Base-by-base conservation (phyloP, 75 land plant genomes). In the Sequoia sempervirens region DNA sequence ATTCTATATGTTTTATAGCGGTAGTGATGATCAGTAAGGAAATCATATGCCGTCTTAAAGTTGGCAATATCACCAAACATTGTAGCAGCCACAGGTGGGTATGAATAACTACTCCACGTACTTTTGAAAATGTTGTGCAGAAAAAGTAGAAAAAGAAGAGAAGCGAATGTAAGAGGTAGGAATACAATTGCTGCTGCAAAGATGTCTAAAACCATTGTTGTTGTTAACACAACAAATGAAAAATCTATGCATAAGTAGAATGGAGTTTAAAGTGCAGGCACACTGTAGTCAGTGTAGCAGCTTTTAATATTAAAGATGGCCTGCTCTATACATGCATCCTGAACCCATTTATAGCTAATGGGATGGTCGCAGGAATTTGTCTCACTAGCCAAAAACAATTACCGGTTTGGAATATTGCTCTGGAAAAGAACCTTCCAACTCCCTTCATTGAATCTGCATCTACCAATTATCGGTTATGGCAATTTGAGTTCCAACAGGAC, bases 1-100 rank as follows among this genome's bases (percentile, higher is more conserved):
- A 80, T n/a, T 50, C 56, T 80, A 37, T 12, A 80, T 28, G 81
- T 80, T 80, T 50, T 80, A 54, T 80, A 50, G 81, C 37, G 56
- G 23, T 43, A 4, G 81, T 79, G 53, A 43, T n/a, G 26, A 7
- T 79, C 80, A 26, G 28, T 41, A 46, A 20, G 28, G n/a, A 79
- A 79, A 5, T 79, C 80, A 79, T 79, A 17, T 2, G 0, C 9
- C 13, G 34, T 41, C 14, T 46, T 46, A 12, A 79, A 46, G n/a
- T 79, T 66, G 11, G 28, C 0, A 66, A 66, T 8, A 26, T 66
- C 32, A 66, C 9, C 32, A 26, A 66, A 10, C 7, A 28, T 2
- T 66, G 70, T 66, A 26, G 70, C 32, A 26, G 30, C 70, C 30
- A 66, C 30, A 6, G 32, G 70, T 26, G 70, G 70, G 10, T 28